Evolutionary conservation across 2,329 filamentous ascomycete genomes (phyloP), one percentile per base, ranked within the genome.

Genomic region (Penicillium sp.): DNA sequence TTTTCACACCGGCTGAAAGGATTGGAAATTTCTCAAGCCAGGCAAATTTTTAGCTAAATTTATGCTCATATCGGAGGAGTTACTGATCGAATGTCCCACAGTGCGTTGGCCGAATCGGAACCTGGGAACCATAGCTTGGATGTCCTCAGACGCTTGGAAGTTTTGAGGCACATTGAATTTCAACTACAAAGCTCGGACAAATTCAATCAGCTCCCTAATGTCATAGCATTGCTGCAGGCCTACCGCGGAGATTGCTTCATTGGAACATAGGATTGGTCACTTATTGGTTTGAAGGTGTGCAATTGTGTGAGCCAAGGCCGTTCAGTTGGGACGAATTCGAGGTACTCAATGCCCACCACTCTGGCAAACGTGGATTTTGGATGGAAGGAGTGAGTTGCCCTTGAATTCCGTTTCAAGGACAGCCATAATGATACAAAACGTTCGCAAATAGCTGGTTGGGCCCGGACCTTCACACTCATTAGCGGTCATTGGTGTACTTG

Each of bases 291-390:
- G 6, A 49, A 17, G 56, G 56, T 13, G 25, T 33, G n/a, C 50
- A 52, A 51, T 29, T 58, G 35, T 58, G 56, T 31, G 19, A 52
- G 21, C 58, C 52, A 27, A 35, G 42, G 21, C 48, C 51, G 6
- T 53, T 58, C 33, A 40, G 29, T 41, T 52, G 41, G 48, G 43
- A 61, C 38, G 54, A 59, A 35, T 55, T 50, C 6, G 51, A 58
- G 19, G 38, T 46, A 7, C n/a, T 57, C 8, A 47, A 54, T 23
- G 19, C 37, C 6, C 27, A 46, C 5, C 27, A 40, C 46, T 27
- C 35, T 15, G 49, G 49, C 15, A 21, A n/a, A 21, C 27, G n/a
- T 5, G 25, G 43, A 6, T 60, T 57, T 12, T 60, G 54, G 58
- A 50, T 57, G 23, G 50, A 54, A 49, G 58, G 42, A 19, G 21